Base-by-base conservation (phyloP, 2,329 filamentous ascomycete species). In the Exutisphaerella laricina region DNA sequence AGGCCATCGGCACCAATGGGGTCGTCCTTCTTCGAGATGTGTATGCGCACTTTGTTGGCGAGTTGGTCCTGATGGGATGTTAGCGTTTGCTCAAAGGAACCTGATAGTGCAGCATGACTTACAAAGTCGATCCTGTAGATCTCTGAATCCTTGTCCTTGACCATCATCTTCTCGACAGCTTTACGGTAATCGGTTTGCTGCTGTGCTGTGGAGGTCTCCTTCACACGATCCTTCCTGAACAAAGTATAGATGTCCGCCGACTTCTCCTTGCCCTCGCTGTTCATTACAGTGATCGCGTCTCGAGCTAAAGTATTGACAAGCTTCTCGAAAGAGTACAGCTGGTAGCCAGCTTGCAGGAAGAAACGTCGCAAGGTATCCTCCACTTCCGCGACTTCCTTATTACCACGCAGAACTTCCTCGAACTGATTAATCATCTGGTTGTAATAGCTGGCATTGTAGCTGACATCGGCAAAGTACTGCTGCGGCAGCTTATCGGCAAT, bases 111-210 rank as follows among this genome's bases (percentile, higher is more conserved):
- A 8, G 21, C 14, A 17, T n/a, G n/a, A 80, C 88, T 77, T 80
- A 96, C 90, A 73, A 84, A 97, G 61, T 83, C 82, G 53, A 97
- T 82, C 37, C 88, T 80, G 66, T 94, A 97, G 50, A 94, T 79
- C 58, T 97, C 90, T 12, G 84, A 85, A 51, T 97, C 90, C 70
- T 94, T 95, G n/a, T n/a, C n/a, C n/a, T n/a, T n/a, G n/a, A n/a
- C n/a, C 54, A 92, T 81, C 60, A 88, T 82, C 66, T 92, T 92
- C 67, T 96, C 88, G 1, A 92, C 88, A 61, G 88, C 87, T 66
- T 94, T 94, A 48, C 90, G 81, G 48, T 90, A 88, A 58, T 84
- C 86, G 47, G 94, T 87, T 70, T 97, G 90, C 21, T 84, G 82
- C 64, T 92, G 83, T 56, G 88, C 90, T 37, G 88, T 95, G 0